A percentile compares a stretch with the other conserved stretches of the same genome.
These are phyloP conservation scores for Exophiala dermatitidis DNA, from an alignment of 2,329 filamentous ascomycete genomes.

Conservation along the genomic window DNA sequence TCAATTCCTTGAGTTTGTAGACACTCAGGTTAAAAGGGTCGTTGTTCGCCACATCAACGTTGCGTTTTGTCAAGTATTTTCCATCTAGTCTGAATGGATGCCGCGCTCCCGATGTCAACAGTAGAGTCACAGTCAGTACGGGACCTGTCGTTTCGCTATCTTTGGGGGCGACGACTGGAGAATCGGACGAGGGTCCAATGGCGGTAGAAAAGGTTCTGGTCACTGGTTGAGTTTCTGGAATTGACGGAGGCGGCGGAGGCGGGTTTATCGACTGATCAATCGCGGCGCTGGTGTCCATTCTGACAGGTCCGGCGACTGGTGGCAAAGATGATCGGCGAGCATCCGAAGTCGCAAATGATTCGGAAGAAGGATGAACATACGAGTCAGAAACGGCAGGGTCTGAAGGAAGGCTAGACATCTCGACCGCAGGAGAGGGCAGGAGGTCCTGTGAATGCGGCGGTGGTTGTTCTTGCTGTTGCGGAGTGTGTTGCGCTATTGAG, in stretches of 20 bases:
- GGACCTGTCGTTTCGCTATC: constrained; percentile 39
- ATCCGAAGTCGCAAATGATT: constrained; percentile 3
- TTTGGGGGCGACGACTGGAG: constrained; percentile 26
- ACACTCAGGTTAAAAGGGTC: constrained; percentile 88
- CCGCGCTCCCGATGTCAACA: constrained; percentile 72
- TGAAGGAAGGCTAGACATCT: constrained; percentile 23
- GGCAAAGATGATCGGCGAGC: background rate
- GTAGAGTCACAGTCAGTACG: constrained; percentile 58
- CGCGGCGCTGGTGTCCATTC: constrained; percentile 26
- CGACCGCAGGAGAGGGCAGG: constrained; percentile 15
- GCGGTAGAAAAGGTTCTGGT: constrained; percentile 23
- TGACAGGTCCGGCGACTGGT: constrained; percentile 11
- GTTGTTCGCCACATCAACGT: constrained; percentile 65
- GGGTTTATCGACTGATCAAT: constrained; percentile 22
- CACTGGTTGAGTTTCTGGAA: constrained; percentile 6
- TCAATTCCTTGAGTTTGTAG: constrained; percentile 89
- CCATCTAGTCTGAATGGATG: constrained; percentile 88
- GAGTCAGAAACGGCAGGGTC: constrained; percentile 5
- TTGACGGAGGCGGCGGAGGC: constrained; percentile 10
- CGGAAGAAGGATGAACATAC: constrained; percentile 3
- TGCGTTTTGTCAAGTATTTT: constrained; percentile 73
- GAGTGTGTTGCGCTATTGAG: constrained; percentile 21
- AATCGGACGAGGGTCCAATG: constrained; percentile 27
- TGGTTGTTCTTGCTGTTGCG: constrained; percentile 13
- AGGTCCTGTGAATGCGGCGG: constrained; percentile 10